Conservation (phyloP, 2,329 filamentous ascomycete genomes). For the Fusarium sp. region DNA sequence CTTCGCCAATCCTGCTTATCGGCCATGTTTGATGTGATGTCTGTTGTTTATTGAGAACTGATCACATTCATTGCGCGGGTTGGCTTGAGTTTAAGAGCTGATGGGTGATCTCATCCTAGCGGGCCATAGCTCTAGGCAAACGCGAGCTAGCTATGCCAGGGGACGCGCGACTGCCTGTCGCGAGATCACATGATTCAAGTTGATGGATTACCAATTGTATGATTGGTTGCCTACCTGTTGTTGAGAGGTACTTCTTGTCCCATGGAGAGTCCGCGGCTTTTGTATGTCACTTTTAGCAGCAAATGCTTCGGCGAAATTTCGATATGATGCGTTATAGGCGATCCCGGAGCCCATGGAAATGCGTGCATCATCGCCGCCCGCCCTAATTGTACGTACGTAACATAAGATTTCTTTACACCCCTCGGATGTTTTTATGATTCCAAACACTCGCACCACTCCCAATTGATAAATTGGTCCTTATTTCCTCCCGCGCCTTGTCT, state of each 20-base stretch:
- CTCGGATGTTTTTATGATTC: conserved; percentile 40
- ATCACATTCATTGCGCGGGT: conserved; percentile 36
- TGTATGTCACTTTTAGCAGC: conserved; percentile 25
- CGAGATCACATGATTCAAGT: conserved; percentile 52
- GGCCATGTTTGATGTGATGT: conserved; percentile 50
- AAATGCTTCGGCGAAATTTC: conserved; percentile 24
- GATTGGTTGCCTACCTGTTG: conserved; percentile 45
- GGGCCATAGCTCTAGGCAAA: conserved; percentile 52
- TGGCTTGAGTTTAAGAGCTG: conserved; percentile 45
- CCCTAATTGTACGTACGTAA: conserved; percentile 30
- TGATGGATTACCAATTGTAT: conserved; percentile 39
- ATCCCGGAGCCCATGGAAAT: conserved; percentile 45
- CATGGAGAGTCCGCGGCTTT: not conserved
- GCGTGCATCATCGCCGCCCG: conserved; percentile 49
- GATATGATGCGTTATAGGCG: conserved; percentile 44
- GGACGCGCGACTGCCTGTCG: conserved; percentile 44
- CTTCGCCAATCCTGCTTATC: conserved; percentile 62
- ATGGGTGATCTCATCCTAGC: conserved; percentile 42
- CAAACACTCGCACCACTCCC: conserved; percentile 30
- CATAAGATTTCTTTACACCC: conserved; percentile 39
- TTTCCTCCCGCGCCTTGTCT: conserved; percentile 1
- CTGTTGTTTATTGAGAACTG: conserved; percentile 21
- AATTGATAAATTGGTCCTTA: conserved; percentile 24
- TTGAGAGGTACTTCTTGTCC: conserved; percentile 33
- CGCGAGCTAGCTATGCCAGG: conserved; percentile 48